phyloP scores from a whole-genome alignment of 306 rosid genomes.

The Lablab purpureus region DNA sequence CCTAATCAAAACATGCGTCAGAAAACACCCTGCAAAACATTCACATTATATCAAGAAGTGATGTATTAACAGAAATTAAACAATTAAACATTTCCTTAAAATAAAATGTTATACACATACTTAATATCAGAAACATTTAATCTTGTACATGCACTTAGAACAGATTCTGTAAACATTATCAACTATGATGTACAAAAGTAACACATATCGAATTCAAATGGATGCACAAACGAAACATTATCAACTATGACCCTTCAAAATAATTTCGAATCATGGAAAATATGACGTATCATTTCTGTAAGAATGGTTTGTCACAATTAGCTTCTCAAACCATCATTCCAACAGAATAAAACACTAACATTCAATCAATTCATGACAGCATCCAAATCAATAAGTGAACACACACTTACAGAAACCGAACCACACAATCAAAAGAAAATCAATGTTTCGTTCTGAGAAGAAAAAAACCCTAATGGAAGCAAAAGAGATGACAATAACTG shows the following conservation, averaged over 20 bases:
- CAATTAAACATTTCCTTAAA: background rate
- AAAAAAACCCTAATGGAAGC: slow-evolving; percentile 9
- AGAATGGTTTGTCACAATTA: background rate
- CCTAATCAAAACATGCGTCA: slow-evolving; percentile 32
- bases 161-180: background rate
- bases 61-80: background rate
- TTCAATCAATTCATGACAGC: background rate
- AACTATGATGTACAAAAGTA: background rate
- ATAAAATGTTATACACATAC: slow-evolving; percentile 1
- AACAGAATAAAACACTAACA: background rate
- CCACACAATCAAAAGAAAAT: background rate
- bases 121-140: background rate
- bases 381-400: background rate
- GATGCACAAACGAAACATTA: no score
- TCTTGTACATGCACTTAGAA: background rate
- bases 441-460: background rate
- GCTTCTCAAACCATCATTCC: background rate
- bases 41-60: slow-evolving; percentile 23
- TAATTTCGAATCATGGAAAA: no score
- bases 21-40: background rate
- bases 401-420: background rate
- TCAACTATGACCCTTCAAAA: no score
- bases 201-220: background rate
- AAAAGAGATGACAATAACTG: background rate
- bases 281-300: background rate